Percentiles rank a stretch among this genome's conserved stretches.
Conservation (phyloP, 108 stramenopile species). For the Seminavis robusta region DNA sequence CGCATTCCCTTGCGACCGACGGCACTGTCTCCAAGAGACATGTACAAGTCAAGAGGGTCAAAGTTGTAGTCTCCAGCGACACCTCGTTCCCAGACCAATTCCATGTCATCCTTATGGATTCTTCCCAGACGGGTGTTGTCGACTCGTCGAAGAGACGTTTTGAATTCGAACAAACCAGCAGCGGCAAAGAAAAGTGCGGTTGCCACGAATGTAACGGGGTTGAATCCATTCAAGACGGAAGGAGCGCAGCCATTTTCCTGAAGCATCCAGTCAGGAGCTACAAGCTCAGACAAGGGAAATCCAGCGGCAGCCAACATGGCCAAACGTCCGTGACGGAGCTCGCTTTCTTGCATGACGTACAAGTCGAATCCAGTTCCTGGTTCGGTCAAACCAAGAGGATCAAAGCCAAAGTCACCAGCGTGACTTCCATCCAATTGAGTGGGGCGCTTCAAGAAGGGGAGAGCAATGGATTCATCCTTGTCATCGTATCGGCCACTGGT, state of each 20-base stretch:
- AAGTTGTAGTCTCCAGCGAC: slow-evolving; percentile 85
- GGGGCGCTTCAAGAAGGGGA: slow-evolving; percentile 75
- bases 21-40: slow-evolving; percentile 55
- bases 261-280: slow-evolving; percentile 69
- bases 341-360: slow-evolving; percentile 67
- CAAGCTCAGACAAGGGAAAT: slow-evolving; percentile 78
- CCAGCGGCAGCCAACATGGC: slow-evolving; percentile 93
- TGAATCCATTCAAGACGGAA: slow-evolving; percentile 77
- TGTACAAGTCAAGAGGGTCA: slow-evolving; percentile 71
- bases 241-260: slow-evolving; percentile 55
- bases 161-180: slow-evolving; percentile 63
- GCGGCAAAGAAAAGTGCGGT: slow-evolving; percentile 54
- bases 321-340: slow-evolving; percentile 89
- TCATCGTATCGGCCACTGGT: slow-evolving; percentile 69
- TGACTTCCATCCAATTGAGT: slow-evolving; percentile 72
- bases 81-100: slow-evolving; percentile 68
- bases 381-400: slow-evolving; percentile 75
- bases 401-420: slow-evolving; percentile 82
- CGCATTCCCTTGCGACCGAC: slow-evolving; percentile 75
- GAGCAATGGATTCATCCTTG: slow-evolving; percentile 52
- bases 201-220: slow-evolving; percentile 54
- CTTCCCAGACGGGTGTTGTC: slow-evolving; percentile 48
- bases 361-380: slow-evolving; percentile 41
- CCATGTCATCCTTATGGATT: slow-evolving; percentile 61
- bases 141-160: slow-evolving; percentile 58